phyloP scores from a whole-genome alignment of 1,139 yeast genomes.

The Magnusiomyces clavatus region DNA sequence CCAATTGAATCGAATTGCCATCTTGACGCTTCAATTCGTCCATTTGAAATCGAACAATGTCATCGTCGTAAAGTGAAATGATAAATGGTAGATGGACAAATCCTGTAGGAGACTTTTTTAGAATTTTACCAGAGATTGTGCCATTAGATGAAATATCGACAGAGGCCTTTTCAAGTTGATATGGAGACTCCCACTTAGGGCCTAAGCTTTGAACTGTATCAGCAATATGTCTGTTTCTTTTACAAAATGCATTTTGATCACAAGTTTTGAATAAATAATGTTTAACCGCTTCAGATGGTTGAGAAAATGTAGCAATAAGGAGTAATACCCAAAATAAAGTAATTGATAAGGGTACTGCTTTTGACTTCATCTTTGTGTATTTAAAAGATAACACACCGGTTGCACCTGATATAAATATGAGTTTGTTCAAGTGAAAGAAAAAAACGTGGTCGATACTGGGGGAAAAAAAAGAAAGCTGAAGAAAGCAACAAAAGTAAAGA shows the following conservation, averaged over 20 bases:
- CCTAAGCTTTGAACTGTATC: constrained; percentile 16
- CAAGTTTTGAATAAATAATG: constrained; percentile 72
- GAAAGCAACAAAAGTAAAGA: too few relatives aligned
- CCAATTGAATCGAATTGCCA: constrained; percentile 18
- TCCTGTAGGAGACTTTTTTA: constrained; percentile 23
- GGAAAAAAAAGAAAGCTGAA: not conserved
- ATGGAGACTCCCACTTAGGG: constrained; percentile 38
- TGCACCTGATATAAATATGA: too few relatives aligned
- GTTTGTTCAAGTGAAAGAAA: not conserved
- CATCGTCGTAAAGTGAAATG: constrained; percentile 47
- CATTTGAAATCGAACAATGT: constrained; percentile 50
- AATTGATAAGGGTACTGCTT: not conserved
- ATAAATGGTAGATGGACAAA: constrained; percentile 44
- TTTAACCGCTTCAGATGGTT: constrained; percentile 45
- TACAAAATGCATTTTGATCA: constrained; percentile 77
- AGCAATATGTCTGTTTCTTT: constrained; percentile 71
- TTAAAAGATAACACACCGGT: too few relatives aligned
- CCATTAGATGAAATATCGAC: constrained; percentile 29
- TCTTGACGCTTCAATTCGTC: constrained; percentile 50
- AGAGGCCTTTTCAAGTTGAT: constrained; percentile 43
- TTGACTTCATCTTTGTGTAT: not conserved
- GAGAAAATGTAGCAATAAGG: not conserved
- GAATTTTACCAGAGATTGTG: constrained; percentile 37
- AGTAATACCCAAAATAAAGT: not conserved
- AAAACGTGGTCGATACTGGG: not conserved